Conservation (phyloP, 225 moss, liverwort and hornwort species). For the Sphagnum tenellum region DNA sequence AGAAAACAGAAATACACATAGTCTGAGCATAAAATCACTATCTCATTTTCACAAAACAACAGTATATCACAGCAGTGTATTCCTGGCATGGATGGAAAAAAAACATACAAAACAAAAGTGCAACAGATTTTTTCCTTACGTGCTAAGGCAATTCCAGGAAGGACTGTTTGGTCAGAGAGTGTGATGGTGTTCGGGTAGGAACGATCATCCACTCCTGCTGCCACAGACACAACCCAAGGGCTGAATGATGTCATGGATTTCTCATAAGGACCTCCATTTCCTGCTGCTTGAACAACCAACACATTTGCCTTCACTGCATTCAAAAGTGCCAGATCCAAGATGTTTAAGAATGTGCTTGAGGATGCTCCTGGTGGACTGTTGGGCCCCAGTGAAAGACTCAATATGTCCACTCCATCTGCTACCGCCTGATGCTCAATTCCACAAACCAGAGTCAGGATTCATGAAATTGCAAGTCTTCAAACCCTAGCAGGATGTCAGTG, state of each 20-base stretch:
- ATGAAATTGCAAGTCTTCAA: too few species aligned
- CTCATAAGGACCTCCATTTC: slow-evolving; percentile 65
- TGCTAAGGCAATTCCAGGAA: slow-evolving; percentile 29
- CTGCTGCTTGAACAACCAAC: slow-evolving; percentile 72
- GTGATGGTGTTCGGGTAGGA: slow-evolving; percentile 35
- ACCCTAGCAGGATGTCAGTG: too few species aligned
- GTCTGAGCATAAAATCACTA: too few species aligned
- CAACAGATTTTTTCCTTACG: slow-evolving; percentile 7
- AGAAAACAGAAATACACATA: too few species aligned
- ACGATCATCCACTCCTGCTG: slow-evolving; percentile 65
- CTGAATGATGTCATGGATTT: slow-evolving; percentile 68
- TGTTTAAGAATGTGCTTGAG: slow-evolving; percentile 60
- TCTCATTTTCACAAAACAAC: too few species aligned
- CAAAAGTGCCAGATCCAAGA: slow-evolving; percentile 59
- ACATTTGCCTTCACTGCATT: slow-evolving; percentile 73
- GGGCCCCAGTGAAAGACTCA: slow-evolving; percentile 68
- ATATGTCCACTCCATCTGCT: slow-evolving; percentile 63
- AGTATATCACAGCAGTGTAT: too few species aligned
- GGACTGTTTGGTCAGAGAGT: slow-evolving; percentile 28
- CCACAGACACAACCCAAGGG: slow-evolving; percentile 70
- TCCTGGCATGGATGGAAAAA: too few species aligned
- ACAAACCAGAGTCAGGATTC: too few species aligned
- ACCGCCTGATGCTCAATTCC: slow-evolving; percentile 31
- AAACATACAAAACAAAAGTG: too few species aligned
- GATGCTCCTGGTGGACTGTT: slow-evolving; percentile 38